A percentile compares a stretch with the other conserved stretches of the same genome.
Evolutionary conservation across 345 rosid species (phyloP).

Genomic region (Citrus inodora): DNA sequence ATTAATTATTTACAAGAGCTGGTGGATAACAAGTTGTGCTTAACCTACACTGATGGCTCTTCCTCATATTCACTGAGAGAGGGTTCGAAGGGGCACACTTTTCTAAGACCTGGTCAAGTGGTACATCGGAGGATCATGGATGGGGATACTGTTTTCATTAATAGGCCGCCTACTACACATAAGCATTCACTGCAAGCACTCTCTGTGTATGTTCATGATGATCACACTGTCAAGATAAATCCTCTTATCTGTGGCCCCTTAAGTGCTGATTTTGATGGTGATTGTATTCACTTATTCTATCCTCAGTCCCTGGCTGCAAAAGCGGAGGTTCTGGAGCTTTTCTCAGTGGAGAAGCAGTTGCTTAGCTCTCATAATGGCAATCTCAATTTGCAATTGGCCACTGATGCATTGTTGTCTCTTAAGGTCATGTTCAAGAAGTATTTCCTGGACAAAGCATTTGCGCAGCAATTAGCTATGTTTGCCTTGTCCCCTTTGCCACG

Average conservation of each 20-base stretch:
- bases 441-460: constrained; percentile 47
- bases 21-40: constrained; percentile 70
- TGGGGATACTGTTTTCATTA: constrained; percentile 86
- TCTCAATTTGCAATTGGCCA: constrained; percentile 68
- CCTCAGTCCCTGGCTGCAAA: constrained; percentile 90
- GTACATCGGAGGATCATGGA: constrained; percentile 90
- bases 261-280: constrained; percentile 98
- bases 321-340: constrained; percentile 92
- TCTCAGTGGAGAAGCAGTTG: constrained; percentile 88
- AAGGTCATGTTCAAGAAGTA: constrained; percentile 53
- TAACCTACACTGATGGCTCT: constrained; percentile 74
- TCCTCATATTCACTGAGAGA: constrained; percentile 76
- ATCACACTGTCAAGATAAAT: constrained; percentile 89
- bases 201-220: constrained; percentile 85
- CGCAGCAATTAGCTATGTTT: constrained; percentile 78
- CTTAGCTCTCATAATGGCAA: constrained; percentile 90
- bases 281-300: constrained; percentile 87
- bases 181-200: constrained; percentile 94
- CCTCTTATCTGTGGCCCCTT: constrained; percentile 90
- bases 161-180: constrained; percentile 95
- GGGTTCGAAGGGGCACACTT: constrained; percentile 88
- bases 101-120: constrained; percentile 73
- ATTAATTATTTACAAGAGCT: constrained; percentile 55
- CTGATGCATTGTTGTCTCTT: constrained; percentile 71
- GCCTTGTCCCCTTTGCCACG: constrained; percentile 54